Conservation (phyloP, 2,329 filamentous ascomycete genomes). For the Pyrenophora tritici-repentis region DNA sequence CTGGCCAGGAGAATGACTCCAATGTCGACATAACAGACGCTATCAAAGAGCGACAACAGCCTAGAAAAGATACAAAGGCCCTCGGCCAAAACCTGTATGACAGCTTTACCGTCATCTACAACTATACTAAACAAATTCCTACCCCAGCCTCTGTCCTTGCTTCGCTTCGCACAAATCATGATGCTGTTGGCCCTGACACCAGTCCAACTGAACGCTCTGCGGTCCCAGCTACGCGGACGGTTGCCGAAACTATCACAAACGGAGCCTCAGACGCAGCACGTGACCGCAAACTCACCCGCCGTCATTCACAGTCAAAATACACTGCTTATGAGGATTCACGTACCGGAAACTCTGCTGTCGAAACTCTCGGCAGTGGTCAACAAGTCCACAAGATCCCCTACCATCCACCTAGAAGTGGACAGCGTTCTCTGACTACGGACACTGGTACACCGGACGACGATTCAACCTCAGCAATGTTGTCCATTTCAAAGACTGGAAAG, state of each 20-base stretch:
- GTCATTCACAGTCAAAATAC: constrained; percentile 16
- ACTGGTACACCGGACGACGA: constrained; percentile 15
- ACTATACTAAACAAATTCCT: constrained; percentile 41
- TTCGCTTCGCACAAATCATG: constrained; percentile 20
- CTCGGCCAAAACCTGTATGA: constrained; percentile 64
- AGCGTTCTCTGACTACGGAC: constrained; percentile 1
- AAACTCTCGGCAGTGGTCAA: constrained; percentile 31
- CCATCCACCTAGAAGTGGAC: constrained; percentile 16
- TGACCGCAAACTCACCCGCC: constrained; percentile 11
- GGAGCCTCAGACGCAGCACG: constrained; percentile 8
- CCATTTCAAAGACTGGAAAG: constrained; percentile 23
- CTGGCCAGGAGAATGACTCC: background rate
- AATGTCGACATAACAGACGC: constrained; percentile 14
- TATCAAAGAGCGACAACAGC: constrained; percentile 33
- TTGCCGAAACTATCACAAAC: constrained; percentile 11
- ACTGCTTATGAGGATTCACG: constrained; percentile 10
- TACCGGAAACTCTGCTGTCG: constrained; percentile 12
- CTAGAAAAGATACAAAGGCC: constrained; percentile 62
- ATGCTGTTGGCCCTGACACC: background rate
- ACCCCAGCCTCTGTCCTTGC: constrained; percentile 29
- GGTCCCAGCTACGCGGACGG: background rate
- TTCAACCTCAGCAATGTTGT: constrained; percentile 10
- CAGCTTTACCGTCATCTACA: constrained; percentile 42
- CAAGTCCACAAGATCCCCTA: constrained; percentile 39
- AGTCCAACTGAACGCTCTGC: background rate